phyloP scores from a whole-genome alignment of 179 eudicot genomes.

The Silene coronaria region DNA sequence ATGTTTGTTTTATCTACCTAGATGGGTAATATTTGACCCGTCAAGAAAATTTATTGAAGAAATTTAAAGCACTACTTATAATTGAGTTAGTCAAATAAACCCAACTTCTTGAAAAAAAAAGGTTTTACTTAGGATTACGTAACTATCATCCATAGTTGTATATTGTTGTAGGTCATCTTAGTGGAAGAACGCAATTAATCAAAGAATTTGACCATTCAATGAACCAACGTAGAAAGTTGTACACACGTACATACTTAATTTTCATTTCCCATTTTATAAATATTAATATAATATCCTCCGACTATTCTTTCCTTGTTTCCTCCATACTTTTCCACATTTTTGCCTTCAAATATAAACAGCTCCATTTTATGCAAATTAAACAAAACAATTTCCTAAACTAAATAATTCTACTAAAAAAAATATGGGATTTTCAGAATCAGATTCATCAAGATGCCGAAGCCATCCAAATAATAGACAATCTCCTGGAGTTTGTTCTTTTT shows the following conservation, averaged over 20 bases:
- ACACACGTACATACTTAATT: conserved; percentile 12
- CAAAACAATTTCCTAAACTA: not conserved
- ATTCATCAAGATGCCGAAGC: conserved; percentile 31
- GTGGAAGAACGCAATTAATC: conserved; percentile 25
- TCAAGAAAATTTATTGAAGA: too few relatives aligned
- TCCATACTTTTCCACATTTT: not conserved
- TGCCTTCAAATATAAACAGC: not conserved
- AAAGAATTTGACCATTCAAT: not conserved
- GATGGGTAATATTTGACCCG: too few relatives aligned
- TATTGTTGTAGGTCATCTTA: not conserved
- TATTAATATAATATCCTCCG: not conserved
- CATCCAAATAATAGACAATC: conserved; percentile 31
- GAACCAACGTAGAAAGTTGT: conserved; percentile 25
- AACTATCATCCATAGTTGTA: not conserved
- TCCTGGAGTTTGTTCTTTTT: conserved; percentile 41
- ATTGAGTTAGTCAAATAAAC: too few relatives aligned
- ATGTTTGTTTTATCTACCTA: too few relatives aligned
- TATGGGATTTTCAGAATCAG: conserved; percentile 34
- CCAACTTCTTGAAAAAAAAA: too few relatives aligned
- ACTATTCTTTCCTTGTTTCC: not conserved
- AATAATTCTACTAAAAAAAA: too few relatives aligned
- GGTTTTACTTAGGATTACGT: not conserved
- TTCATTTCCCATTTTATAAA: not conserved
- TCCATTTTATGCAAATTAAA: not conserved
- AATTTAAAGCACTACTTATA: too few relatives aligned